Percentiles rank a stretch among this genome's conserved stretches.
Conservation (phyloP, 176 grass and related monocot genomes). For the Eleusine coracana region DNA sequence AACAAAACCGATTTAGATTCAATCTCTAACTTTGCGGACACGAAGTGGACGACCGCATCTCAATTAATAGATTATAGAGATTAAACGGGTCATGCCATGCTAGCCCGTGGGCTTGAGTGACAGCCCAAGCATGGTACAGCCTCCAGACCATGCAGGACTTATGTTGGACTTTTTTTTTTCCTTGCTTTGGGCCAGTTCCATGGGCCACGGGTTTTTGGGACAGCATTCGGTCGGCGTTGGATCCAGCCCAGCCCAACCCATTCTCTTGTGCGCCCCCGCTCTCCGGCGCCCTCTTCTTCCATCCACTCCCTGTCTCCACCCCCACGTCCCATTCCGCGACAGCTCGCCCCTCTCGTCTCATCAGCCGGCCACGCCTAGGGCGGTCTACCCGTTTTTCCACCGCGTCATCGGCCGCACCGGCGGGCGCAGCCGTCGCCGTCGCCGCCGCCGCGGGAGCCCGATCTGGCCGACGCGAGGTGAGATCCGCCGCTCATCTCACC, state of each 20-base stretch:
- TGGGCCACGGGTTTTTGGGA: no score
- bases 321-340: not conserved
- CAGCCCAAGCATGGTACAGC: no score
- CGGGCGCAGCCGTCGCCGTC: not conserved
- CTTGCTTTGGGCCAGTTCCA: no score
- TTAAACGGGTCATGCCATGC: no score
- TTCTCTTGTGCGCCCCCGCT: not conserved
- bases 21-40: no score
- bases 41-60: no score
- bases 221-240: not conserved
- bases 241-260: not conserved
- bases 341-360: not conserved
- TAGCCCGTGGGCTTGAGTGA: no score
- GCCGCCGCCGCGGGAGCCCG: not conserved
- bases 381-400: not conserved
- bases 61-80: no score
- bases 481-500: not conserved
- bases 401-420: not conserved
- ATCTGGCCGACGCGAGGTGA: slow-evolving; percentile 30
- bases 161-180: no score
- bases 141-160: no score
- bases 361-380: slow-evolving; percentile 19
- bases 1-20: no score
- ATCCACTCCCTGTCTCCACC: no score
- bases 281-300: not conserved